phyloP scores from a whole-genome alignment of 75 land plant genomes.

The Cunninghamia lanceolata region DNA sequence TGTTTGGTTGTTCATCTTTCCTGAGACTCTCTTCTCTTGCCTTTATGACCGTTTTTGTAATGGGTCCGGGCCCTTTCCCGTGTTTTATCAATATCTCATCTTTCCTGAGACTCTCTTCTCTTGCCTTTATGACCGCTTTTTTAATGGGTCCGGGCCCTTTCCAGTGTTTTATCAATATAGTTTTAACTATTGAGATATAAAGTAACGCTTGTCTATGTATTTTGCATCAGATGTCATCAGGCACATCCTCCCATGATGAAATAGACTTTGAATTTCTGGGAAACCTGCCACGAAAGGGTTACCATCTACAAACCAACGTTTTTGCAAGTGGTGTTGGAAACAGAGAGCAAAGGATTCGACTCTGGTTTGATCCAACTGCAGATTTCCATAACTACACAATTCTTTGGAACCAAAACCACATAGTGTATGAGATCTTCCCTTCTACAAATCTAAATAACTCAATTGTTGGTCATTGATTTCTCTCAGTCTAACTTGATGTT shows the following conservation, averaged over 20 bases:
- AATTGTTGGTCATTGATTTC: conserved; percentile 31
- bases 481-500: conserved; percentile 42
- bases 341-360: conserved; percentile 10
- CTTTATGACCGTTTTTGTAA: too few relatives aligned
- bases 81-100: too few relatives aligned
- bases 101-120: too few relatives aligned
- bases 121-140: too few relatives aligned
- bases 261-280: conserved; percentile 18
- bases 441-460: conserved; percentile 22
- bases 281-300: conserved; percentile 5
- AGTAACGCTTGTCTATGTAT: background rate
- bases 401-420: conserved; percentile 16
- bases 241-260: conserved; percentile 4
- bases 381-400: conserved; percentile 13
- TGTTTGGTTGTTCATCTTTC: too few relatives aligned
- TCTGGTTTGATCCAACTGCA: conserved; percentile 17
- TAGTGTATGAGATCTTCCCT: conserved; percentile 8
- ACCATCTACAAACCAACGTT: conserved; percentile 12
- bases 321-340: conserved; percentile 12
- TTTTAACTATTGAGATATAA: background rate
- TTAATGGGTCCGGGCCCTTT: too few relatives aligned
- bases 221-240: conserved; percentile 1
- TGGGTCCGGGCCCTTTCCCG: too few relatives aligned
- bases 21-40: too few relatives aligned
- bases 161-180: too few relatives aligned